A percentile compares a stretch with the other conserved stretches of the same genome.
Conservation (phyloP, 2,329 filamentous ascomycete species). For the Sporothrix humicola region DNA sequence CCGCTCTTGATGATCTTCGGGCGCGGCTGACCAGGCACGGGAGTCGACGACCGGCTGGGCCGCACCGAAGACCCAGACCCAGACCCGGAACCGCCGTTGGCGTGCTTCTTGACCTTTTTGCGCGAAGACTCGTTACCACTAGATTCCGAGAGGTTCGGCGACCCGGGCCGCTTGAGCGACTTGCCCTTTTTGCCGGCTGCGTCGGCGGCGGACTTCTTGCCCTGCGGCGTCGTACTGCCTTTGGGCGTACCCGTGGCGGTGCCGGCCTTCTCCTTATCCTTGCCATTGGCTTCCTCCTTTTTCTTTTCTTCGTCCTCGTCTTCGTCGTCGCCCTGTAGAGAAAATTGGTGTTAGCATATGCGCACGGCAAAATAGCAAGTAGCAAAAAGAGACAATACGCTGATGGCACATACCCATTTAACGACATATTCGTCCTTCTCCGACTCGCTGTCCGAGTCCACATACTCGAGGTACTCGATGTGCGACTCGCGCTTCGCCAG, state of each 20-base stretch:
- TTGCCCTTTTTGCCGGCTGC: conserved; percentile 60
- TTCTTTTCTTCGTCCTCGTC: conserved; percentile 35
- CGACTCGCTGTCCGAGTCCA: conserved; percentile 76
- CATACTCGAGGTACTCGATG: conserved; percentile 84
- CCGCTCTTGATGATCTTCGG: conserved; percentile 41
- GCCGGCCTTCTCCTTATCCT: conserved; percentile 58
- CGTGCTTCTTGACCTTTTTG: conserved; percentile 74
- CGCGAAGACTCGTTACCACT: conserved; percentile 88
- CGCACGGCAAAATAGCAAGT: too few species aligned
- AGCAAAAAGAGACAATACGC: too few species aligned
- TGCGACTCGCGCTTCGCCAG: conserved; percentile 86
- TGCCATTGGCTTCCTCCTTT: conserved; percentile 57
- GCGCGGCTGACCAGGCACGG: conserved; percentile 54
- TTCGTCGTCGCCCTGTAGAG: conserved; percentile 50
- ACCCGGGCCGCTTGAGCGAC: conserved; percentile 81
- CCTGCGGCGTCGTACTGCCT: conserved; percentile 64
- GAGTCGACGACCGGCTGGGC: conserved; percentile 62
- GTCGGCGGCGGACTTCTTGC: conserved; percentile 52
- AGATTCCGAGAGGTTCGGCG: conserved; percentile 85
- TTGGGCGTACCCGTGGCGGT: conserved; percentile 67
- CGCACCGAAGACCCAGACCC: conserved; percentile 41
- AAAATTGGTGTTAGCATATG: background rate
- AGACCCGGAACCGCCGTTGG: conserved; percentile 48
- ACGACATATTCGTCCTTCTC: conserved; percentile 45
- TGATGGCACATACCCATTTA: conserved; percentile 44